Conservation (phyloP, 1,284 basidiomycete species). For the Leccinum griseonigrum region DNA sequence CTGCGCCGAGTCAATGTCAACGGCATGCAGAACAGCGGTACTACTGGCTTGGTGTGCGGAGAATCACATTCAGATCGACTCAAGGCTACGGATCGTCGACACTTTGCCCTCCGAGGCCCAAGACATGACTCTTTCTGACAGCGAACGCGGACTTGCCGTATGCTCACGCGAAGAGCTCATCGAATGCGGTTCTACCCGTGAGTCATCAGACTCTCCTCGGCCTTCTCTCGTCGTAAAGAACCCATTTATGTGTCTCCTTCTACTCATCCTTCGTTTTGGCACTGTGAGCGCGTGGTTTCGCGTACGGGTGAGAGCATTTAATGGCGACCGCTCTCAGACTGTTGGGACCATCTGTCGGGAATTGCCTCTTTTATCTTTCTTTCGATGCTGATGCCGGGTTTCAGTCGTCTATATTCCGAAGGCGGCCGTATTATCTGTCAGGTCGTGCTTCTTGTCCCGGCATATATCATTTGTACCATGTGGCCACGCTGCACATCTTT, state of each 20-base stretch:
- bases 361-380: background rate
- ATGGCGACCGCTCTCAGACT: background rate
- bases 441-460: slow-evolving; percentile 48
- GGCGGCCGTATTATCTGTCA: slow-evolving; percentile 58
- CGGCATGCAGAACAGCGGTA: slow-evolving; percentile 9
- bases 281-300: slow-evolving; percentile 1
- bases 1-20: slow-evolving; percentile 15
- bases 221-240: slow-evolving; percentile 7
- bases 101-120: slow-evolving; percentile 2
- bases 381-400: slow-evolving; percentile 14
- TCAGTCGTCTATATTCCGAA: slow-evolving; percentile 70
- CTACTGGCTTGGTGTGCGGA: slow-evolving; percentile 47
- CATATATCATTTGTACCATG: slow-evolving; percentile 44
- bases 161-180: slow-evolving; percentile 39
- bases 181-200: slow-evolving; percentile 40
- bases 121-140: slow-evolving; percentile 12
- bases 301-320: background rate
- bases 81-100: slow-evolving; percentile 39
- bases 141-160: slow-evolving; percentile 38
- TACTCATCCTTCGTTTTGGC: background rate
- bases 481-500: slow-evolving; percentile 57
- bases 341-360: background rate
- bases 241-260: background rate
- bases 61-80: slow-evolving; percentile 46
- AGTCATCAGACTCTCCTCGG: slow-evolving; percentile 23